Base-by-base conservation (phyloP, 768 basidiomycete species). In the Sporobolomyces phaffii region DNA sequence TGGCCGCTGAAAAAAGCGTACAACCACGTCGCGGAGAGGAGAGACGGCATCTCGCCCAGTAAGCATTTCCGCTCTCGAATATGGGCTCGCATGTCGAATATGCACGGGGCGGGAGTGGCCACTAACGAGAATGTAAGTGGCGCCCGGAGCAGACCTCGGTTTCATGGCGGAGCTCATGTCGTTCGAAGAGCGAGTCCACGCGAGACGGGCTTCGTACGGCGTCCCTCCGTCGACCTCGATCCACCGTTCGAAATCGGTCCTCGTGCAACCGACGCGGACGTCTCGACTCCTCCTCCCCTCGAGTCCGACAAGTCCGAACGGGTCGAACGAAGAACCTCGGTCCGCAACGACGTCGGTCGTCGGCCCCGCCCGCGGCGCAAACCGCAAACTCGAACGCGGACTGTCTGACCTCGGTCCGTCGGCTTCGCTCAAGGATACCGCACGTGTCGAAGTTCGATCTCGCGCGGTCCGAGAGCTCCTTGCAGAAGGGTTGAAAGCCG, bases 141-240 rank as follows among this genome's bases (percentile, higher is more conserved):
- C 50, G 0, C 3, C 9, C 36, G 18, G 22, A 13, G 11, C 24
- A 62, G 61, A 62, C 76, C 94, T 98, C 69, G 94, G 94, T 10
- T 98, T 98, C 78, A 91, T 97, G 48, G 91, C 90, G 6, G 92
- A 96, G 78, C 83, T 98, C 47, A 96, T 96, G 93, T 87, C 86
- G 51, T 96, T 93, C 75, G 93, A 98, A 79, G 91, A 94, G 75
- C 81, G 86, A 75, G 5, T 43, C n/a, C 34, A 40, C 20, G 50
- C 50, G 20, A 38, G n/a, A 5, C 34, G 28, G 34, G 22, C 7
- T 18, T 52, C 33, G 18, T 34, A 28, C 33, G 17, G 29, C 18
- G 9, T 34, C 20, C 36, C 52, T 24, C 18, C n/a, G 13, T 20
- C 18, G 24, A 28, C 8, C 40, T 41, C 54, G 11, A 38, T 56